phyloP scores from a whole-genome alignment of 495 filamentous ascomycete genomes.

The Bryoglossum gracile region DNA sequence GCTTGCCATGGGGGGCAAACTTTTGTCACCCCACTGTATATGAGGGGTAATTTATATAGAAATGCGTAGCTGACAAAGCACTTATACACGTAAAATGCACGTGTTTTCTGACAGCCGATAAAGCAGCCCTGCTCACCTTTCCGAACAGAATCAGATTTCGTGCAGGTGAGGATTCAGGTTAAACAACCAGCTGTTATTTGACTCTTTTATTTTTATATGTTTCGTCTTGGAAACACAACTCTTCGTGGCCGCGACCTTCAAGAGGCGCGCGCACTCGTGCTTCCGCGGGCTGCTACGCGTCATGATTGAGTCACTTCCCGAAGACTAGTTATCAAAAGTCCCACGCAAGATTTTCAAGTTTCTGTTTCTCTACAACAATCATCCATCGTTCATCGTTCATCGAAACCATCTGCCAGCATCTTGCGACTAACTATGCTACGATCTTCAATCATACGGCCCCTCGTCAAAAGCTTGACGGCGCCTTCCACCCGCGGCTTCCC shows the following conservation, averaged over 20 bases:
- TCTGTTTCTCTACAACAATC: neutral
- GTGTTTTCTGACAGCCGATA: too few species aligned
- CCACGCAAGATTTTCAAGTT: neutral
- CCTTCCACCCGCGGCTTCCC: neutral
- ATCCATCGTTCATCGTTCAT: constrained; percentile 3
- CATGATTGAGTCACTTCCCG: neutral
- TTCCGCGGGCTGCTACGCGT: neutral
- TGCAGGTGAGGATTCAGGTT: too few species aligned
- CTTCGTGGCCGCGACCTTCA: too few species aligned
- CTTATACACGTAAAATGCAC: too few species aligned
- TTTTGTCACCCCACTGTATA: constrained; percentile 6
- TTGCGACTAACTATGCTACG: constrained; percentile 10
- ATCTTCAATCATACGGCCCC: neutral
- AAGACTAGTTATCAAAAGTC: neutral
- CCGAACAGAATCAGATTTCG: too few species aligned
- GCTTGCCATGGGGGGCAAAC: neutral
- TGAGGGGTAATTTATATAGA: too few species aligned
- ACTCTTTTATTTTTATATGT: too few species aligned
- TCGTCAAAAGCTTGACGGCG: neutral
- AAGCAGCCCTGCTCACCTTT: too few species aligned
- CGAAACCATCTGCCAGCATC: constrained; percentile 7
- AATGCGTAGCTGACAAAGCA: too few species aligned
- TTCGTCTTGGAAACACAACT: too few species aligned
- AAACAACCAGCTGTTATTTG: too few species aligned
- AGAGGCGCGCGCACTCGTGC: too few species aligned